Evolutionary conservation across 2,329 filamentous ascomycete genomes (phyloP).

Genomic region (Corniculantispora saksenae): DNA sequence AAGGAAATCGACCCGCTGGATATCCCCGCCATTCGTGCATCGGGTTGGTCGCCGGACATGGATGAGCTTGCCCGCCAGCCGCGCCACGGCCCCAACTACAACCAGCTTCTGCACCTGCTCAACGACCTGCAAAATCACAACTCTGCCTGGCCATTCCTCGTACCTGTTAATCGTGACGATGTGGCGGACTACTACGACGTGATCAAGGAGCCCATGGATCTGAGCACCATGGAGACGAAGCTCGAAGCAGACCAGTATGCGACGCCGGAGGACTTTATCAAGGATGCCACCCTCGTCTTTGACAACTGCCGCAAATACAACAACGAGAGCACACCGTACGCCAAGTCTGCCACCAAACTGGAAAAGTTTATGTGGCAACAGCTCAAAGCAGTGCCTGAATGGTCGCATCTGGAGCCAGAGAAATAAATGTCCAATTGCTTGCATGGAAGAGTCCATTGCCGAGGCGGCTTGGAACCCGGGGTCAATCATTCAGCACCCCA

Average conservation of each 20-base stretch:
- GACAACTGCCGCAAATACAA: slow-evolving; percentile 97
- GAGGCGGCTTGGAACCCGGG: not conserved
- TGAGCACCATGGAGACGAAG: slow-evolving; percentile 93
- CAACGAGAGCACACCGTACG: slow-evolving; percentile 90
- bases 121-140: slow-evolving; percentile 95
- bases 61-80: slow-evolving; percentile 93
- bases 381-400: slow-evolving; percentile 89
- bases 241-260: slow-evolving; percentile 91
- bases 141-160: slow-evolving; percentile 90
- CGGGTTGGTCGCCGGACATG: slow-evolving; percentile 97
- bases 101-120: slow-evolving; percentile 86
- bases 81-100: slow-evolving; percentile 94
- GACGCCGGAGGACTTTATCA: slow-evolving; percentile 88
- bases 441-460: no score
- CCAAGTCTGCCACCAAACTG: slow-evolving; percentile 90
- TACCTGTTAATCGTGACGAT: slow-evolving; percentile 92
- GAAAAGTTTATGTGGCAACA: slow-evolving; percentile 95
- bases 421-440: slow-evolving; percentile 30
- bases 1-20: slow-evolving; percentile 79
- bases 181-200: slow-evolving; percentile 99
- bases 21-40: slow-evolving; percentile 85
- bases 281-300: slow-evolving; percentile 85
- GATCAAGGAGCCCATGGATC: slow-evolving; percentile 96
- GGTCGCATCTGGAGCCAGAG: slow-evolving; percentile 66
- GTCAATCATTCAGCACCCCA: not conserved